These are phyloP conservation scores for Leucocoprinus sp. DNA, from an alignment of 768 basidiomycete genomes.

Conservation along the genomic window DNA sequence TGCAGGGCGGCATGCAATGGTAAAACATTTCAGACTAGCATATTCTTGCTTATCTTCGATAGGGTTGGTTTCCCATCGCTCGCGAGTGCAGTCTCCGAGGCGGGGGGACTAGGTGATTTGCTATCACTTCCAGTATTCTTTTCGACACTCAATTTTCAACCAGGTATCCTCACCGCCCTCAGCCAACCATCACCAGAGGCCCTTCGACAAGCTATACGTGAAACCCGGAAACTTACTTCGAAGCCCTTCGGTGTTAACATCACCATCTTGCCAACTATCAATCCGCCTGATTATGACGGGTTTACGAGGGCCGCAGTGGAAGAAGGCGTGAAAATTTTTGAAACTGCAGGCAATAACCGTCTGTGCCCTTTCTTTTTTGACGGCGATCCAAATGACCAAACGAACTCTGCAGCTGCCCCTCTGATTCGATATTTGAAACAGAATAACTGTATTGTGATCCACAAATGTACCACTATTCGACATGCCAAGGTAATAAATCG, in stretches of 20 bases:
- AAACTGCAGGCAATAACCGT: conserved; percentile 93
- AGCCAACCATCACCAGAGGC: conserved; percentile 84
- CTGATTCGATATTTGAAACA: conserved; percentile 77
- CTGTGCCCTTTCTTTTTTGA: conserved; percentile 19
- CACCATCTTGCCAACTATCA: conserved; percentile 82
- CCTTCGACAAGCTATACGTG: conserved; percentile 68
- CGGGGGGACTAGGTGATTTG: conserved; percentile 62
- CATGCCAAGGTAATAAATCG: conserved; percentile 60
- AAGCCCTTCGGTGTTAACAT: conserved; percentile 84
- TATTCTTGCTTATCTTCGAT: conserved; percentile 1
- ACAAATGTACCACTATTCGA: conserved; percentile 83
- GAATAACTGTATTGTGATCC: conserved; percentile 72
- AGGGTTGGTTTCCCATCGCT: conserved; percentile 79
- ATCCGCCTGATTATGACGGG: conserved; percentile 84
- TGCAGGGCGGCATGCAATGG: conserved; percentile 94
- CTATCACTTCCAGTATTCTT: not conserved
- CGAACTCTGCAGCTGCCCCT: conserved; percentile 46
- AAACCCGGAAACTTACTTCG: conserved; percentile 60
- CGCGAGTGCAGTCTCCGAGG: conserved; percentile 73
- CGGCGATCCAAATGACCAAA: not conserved
- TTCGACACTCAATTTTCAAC: not conserved
- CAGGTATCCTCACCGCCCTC: conserved; percentile 79
- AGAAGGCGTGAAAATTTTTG: conserved; percentile 83
- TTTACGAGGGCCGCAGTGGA: conserved; percentile 77
- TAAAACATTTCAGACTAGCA: conserved; percentile 20